Evolutionary conservation across 1,139 yeast genomes (phyloP).

Genomic region (Nakaseomyces uthaithaninus): DNA sequence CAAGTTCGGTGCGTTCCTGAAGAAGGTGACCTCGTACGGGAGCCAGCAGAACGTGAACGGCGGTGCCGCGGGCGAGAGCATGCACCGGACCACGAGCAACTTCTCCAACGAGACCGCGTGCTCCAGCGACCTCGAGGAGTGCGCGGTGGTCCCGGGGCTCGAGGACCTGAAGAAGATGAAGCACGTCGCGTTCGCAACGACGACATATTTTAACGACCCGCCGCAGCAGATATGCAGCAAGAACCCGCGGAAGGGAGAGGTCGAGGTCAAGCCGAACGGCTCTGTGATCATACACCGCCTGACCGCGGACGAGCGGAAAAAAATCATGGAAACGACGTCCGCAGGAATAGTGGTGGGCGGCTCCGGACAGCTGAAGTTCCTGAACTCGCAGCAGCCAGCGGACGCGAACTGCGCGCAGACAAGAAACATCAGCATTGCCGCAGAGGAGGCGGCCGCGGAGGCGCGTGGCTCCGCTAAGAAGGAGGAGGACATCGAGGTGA

Average conservation of each 20-base stretch:
- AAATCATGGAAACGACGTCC: constrained; percentile 45
- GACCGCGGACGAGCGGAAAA: constrained; percentile 52
- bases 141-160: constrained; percentile 35
- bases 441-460: constrained; percentile 34
- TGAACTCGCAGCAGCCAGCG: constrained; percentile 20
- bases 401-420: constrained; percentile 16
- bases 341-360: constrained; percentile 82
- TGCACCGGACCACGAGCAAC: constrained; percentile 8
- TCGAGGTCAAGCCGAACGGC: constrained; percentile 56
- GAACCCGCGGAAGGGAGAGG: constrained; percentile 61
- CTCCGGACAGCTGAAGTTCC: constrained; percentile 49
- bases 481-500: constrained; percentile 40
- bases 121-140: constrained; percentile 6
- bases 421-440: constrained; percentile 29
- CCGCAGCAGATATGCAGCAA: constrained; percentile 65
- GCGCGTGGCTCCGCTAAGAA: constrained; percentile 33
- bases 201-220: constrained; percentile 64
- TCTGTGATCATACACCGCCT: constrained; percentile 52
- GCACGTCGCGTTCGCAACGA: constrained; percentile 64
- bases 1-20: constrained; percentile 30
- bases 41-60: constrained; percentile 7
- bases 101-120: constrained; percentile 9
- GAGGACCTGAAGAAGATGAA: constrained; percentile 43
- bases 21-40: constrained; percentile 28
- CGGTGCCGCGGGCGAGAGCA: constrained; percentile 6